Base-by-base conservation (phyloP, 306 rosid species). In the Begonia fuchsioides region DNA sequence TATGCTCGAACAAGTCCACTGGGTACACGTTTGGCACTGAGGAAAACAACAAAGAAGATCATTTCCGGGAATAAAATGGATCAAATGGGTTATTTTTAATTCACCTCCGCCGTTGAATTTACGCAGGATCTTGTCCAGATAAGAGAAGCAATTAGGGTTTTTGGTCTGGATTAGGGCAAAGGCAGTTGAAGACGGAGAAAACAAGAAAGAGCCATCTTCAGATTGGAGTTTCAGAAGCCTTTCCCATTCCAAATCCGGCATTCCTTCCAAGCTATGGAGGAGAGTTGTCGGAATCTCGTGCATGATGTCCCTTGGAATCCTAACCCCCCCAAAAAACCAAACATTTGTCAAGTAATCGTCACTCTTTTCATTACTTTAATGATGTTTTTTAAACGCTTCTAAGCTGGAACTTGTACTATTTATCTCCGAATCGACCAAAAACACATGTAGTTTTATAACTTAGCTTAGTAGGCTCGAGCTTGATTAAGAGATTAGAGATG, bases 121-220 rank as follows among this genome's bases (percentile, higher is more conserved):
- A 6, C 38, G 50, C 53, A 85, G 78, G 0, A 65, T 66, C 26
- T 68, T 68, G 9, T 74, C 57, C 67, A 92, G 67, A 62, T 92
- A 92, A 1, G 43, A 58, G 53, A 85, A 69, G 66, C 94, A 86
- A 20, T 77, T 85, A 6, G 56, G 38, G 47, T 92, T 76, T 55
- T 58, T 76, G 40, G 94, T 92, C 63, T 79, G 77, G 75, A 73
- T 80, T 68, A 80, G 70, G 5, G 94, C 98, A 39, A 65, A 92
- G 67, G 98, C 96, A 19, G 98, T 92, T 67, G 98, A 77, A 11
- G 98, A 77, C 8, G 98, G 98, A 48, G 98, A 92, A 53, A 68
- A 77, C 70, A 92, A 64, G 75, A 92, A 85, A 11, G 98, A 92
- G 18, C 98, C 96, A 64, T 92, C 88, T 71, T 55, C 60, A 53